Percentiles rank a stretch among this genome's conserved stretches.
phyloP scores from a whole-genome alignment of 768 basidiomycete species.

The Dendrothele bispora region DNA sequence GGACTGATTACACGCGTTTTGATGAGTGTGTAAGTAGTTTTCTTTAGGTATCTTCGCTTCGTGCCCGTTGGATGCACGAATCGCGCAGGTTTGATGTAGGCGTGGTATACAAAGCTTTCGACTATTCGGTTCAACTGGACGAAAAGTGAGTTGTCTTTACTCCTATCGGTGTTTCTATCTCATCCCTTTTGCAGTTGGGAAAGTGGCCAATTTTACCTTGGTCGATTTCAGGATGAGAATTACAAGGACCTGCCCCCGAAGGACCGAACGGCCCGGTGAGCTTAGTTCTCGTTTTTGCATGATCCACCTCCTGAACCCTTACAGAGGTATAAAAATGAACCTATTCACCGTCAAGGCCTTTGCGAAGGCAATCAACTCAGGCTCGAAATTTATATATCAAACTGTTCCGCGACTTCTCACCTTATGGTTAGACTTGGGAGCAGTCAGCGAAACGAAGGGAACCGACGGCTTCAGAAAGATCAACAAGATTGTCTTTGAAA shows the following conservation, averaged over 20 bases:
- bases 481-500: conserved; percentile 52
- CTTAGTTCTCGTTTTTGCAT: neutral
- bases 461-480: conserved; percentile 50
- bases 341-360: conserved; percentile 66
- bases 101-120: conserved; percentile 60
- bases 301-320: neutral
- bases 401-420: conserved; percentile 92
- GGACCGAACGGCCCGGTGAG: conserved; percentile 50
- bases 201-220: conserved; percentile 82
- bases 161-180: conserved; percentile 1
- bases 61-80: conserved; percentile 92
- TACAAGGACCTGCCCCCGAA: conserved; percentile 50
- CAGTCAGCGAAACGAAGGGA: conserved; percentile 33
- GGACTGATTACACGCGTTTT: neutral
- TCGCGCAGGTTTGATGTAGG: conserved; percentile 76
- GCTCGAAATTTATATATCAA: conserved; percentile 96
- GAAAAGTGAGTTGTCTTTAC: neutral
- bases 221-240: conserved; percentile 84
- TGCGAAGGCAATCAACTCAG: conserved; percentile 67
- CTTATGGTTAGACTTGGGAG: conserved; percentile 92
- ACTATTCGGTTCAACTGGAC: conserved; percentile 16
- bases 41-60: conserved; percentile 71
- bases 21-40: conserved; percentile 1
- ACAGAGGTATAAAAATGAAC: conserved; percentile 65
- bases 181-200: conserved; percentile 59